These are phyloP conservation scores for Lanmaoa rubissima DNA, from an alignment of 768 basidiomycete genomes.

Conservation along the genomic window DNA sequence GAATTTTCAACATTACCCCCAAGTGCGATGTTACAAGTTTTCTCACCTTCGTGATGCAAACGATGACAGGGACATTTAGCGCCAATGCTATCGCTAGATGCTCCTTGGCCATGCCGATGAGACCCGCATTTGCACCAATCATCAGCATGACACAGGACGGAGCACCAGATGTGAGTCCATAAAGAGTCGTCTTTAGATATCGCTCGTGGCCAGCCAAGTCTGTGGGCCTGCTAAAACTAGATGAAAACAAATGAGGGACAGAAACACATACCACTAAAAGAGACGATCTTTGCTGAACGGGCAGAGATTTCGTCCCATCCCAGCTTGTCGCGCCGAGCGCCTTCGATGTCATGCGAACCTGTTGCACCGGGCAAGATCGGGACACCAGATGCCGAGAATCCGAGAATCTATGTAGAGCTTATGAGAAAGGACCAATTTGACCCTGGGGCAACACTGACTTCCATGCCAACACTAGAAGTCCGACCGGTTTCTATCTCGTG, in stretches of 20 bases:
- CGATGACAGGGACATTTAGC: constrained; percentile 87
- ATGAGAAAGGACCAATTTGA: neutral
- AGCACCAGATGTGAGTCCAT: constrained; percentile 91
- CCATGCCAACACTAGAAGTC: constrained; percentile 96
- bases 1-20: constrained; percentile 1
- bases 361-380: constrained; percentile 74
- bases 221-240: constrained; percentile 27
- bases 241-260: neutral
- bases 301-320: constrained; percentile 95
- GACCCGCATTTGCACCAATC: constrained; percentile 91
- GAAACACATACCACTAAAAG: constrained; percentile 70
- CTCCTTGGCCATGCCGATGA: constrained; percentile 93
- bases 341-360: constrained; percentile 57
- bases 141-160: constrained; percentile 92
- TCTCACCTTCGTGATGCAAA: constrained; percentile 89
- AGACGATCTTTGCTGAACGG: constrained; percentile 87
- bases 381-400: constrained; percentile 73
- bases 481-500: constrained; percentile 96
- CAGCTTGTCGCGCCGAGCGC: constrained; percentile 78
- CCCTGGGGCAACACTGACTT: constrained; percentile 52
- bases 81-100: constrained; percentile 95
- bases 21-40: neutral
- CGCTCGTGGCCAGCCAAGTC: constrained; percentile 96
- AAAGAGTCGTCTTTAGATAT: constrained; percentile 90
- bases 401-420: constrained; percentile 62